phyloP scores from a whole-genome alignment of 2,329 filamentous ascomycete genomes.

The Tolypocladium tropicale region DNA sequence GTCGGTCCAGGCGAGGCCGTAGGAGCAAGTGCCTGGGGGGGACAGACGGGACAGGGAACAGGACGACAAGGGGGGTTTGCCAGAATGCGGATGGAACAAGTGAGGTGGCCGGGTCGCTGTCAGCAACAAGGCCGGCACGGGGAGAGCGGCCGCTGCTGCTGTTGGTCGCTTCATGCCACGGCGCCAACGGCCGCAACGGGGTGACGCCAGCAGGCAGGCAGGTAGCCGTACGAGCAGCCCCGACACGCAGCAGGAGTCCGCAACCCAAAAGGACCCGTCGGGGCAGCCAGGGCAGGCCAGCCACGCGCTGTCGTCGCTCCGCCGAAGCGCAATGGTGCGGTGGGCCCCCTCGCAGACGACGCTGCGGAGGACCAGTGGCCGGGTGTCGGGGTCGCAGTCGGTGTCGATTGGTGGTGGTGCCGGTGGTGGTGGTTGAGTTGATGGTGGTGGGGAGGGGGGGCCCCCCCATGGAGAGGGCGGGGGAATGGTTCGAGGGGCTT shows the following conservation, averaged over 20 bases:
- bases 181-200: neutral
- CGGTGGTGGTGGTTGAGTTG: neutral
- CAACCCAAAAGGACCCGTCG: neutral
- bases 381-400: too few relatives aligned
- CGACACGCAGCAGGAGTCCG: neutral
- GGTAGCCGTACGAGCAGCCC: too few relatives aligned
- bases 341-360: neutral
- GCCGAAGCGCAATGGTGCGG: neutral
- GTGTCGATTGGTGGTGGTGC: neutral
- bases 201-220: neutral
- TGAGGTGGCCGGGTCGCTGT: neutral
- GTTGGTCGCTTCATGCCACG: neutral
- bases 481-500: neutral
- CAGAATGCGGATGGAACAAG: neutral
- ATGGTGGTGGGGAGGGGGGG: neutral
- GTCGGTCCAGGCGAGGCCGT: neutral
- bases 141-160: neutral
- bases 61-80: neutral
- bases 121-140: neutral
- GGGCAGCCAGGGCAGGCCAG: neutral
- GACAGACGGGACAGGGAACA: neutral
- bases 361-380: neutral
- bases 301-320: neutral
- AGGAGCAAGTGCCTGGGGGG: neutral
- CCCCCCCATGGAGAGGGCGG: neutral